Evolutionary conservation across 2,329 filamentous ascomycete species (phyloP).

Genomic region (Plectosphaerella plurivora): DNA sequence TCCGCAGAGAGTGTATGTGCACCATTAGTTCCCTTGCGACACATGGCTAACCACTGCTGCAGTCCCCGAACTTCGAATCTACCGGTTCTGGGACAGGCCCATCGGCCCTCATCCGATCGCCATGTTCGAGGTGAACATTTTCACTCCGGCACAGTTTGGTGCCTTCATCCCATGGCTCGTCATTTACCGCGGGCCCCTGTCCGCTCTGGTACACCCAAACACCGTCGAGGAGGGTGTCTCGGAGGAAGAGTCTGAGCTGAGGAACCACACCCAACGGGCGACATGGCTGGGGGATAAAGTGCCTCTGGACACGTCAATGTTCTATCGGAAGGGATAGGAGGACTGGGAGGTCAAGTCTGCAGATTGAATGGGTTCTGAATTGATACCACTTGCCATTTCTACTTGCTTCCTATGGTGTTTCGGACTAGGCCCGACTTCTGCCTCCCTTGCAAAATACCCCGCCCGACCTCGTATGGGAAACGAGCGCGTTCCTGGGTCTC

Average conservation of each 20-base stretch:
- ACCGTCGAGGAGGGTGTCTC: slow-evolving; percentile 44
- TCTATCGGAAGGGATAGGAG: neutral
- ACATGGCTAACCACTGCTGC: neutral
- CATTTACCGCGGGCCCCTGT: slow-evolving; percentile 75
- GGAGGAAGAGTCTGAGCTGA: slow-evolving; percentile 26
- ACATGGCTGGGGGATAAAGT: slow-evolving; percentile 70
- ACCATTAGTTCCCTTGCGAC: neutral
- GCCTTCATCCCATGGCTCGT: slow-evolving; percentile 84
- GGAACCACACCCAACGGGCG: slow-evolving; percentile 63
- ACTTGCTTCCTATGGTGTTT: too few relatives aligned
- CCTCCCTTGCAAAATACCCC: too few relatives aligned
- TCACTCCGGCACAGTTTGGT: slow-evolving; percentile 82
- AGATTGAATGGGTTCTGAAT: too few relatives aligned
- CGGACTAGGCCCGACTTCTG: too few relatives aligned
- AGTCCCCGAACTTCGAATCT: slow-evolving; percentile 85
- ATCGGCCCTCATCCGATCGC: slow-evolving; percentile 77
- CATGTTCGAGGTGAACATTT: slow-evolving; percentile 92
- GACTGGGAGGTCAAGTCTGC: too few relatives aligned
- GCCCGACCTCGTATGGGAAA: too few relatives aligned
- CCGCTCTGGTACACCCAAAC: slow-evolving; percentile 78
- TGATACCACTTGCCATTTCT: too few relatives aligned
- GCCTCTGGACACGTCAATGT: slow-evolving; percentile 44
- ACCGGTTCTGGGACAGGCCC: slow-evolving; percentile 70
- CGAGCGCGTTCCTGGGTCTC: too few relatives aligned
- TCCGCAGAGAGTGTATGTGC: slow-evolving; percentile 69